Percentiles rank a stretch among this genome's conserved stretches.
phyloP scores from a whole-genome alignment of 257 asterid species.

The Anisodus acutangulus region DNA sequence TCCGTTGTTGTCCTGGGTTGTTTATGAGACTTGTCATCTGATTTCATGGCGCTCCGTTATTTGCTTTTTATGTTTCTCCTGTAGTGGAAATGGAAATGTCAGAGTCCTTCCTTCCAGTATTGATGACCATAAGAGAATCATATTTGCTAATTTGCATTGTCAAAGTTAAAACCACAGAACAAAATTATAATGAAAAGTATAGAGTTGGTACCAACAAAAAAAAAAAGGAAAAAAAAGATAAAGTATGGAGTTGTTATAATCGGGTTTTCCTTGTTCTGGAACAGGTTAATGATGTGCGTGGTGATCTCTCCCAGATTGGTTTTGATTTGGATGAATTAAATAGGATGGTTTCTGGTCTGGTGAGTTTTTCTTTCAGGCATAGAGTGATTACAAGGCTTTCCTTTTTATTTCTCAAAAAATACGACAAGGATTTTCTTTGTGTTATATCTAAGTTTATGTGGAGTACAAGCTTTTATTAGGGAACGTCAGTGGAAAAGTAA shows the following conservation, averaged over 20 bases:
- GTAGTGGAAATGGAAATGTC: constrained; percentile 26
- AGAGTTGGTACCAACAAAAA: background rate
- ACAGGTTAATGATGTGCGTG: constrained; percentile 70
- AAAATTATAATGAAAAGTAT: background rate
- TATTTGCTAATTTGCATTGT: background rate
- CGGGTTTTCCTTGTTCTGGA: constrained; percentile 30
- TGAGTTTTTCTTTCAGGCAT: constrained; percentile 40
- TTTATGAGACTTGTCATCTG: background rate
- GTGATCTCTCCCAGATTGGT: constrained; percentile 65
- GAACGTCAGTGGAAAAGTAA: background rate
- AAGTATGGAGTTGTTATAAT: constrained; percentile 4
- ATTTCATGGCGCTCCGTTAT: background rate
- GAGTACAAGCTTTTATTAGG: background rate
- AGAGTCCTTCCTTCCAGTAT: background rate
- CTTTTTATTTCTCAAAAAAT: background rate
- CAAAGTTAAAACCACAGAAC: constrained; percentile 8
- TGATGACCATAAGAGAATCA: background rate
- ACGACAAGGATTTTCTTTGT: background rate
- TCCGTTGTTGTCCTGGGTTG: background rate
- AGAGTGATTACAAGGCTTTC: background rate
- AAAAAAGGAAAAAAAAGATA: background rate
- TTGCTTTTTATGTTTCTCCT: background rate
- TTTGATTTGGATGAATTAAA: constrained; percentile 58
- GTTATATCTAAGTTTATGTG: background rate
- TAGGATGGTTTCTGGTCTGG: constrained; percentile 72